Base-by-base conservation (phyloP, 2,329 filamentous ascomycete genomes). In the Aaosphaeria pasadenensis region DNA sequence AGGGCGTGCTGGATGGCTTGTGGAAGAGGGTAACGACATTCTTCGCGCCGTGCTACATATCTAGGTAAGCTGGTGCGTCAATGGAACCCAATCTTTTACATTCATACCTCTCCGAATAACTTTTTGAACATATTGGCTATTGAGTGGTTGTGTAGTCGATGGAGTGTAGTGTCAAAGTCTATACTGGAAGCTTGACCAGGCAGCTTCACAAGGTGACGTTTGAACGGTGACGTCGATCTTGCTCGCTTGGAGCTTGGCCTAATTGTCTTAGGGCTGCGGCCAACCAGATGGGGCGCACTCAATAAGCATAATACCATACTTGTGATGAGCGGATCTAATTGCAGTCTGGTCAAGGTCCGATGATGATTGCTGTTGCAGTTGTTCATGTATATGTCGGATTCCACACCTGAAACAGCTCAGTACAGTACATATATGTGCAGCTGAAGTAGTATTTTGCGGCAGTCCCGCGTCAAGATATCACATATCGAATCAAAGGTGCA, bases 11-110 rank as follows among this genome's bases (percentile, higher is more conserved):
- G 60, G 79, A 81, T 49, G 92, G 83, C 72, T 89, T 88, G 81
- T 96, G 91, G 80, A 97, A 99, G 77, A 99, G 86, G 52, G 92
- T 97, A 69, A 97, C 84, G 58, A 95, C 89, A 77, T 97, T 91
- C 63, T 77, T 77, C 54, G 71, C 70, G 58, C 73, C 74, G 43
- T 70, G 64, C 75, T 75, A 48, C 28, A n/a, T 35, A 11, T 11
- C 13, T 13, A 30, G 56, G 64, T 41, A 66, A 56, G 48, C 24
- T 30, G 41, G 32, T n/a, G 31, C 29, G 5, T 41, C 9, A 9
- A 33, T 30, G 31, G 29, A 39, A 6, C 7, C 44, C 43, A 54
- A 51, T 47, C 51, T 31, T 36, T 11, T 11, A 28, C 2, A 30
- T 4, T 3, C 42, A 28, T 60, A 75, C 74, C 69, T 77, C 74